A percentile compares a stretch with the other conserved stretches of the same genome.
These are phyloP conservation scores for Lentinula raphanica DNA, from an alignment of 768 basidiomycete species.

Conservation along the genomic window DNA sequence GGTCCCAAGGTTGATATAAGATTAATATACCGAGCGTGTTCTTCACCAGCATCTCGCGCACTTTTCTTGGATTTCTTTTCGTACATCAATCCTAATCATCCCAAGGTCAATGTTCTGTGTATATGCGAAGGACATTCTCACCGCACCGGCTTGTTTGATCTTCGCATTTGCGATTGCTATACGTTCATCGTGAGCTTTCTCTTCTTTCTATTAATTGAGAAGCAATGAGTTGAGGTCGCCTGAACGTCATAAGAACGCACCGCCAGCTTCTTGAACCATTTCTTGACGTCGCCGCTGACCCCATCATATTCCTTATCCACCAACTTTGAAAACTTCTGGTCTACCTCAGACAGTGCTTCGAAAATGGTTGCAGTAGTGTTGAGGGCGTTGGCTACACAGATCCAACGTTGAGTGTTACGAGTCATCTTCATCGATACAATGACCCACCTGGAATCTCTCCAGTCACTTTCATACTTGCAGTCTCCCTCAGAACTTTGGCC, in stretches of 20 bases:
- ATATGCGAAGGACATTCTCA: neutral
- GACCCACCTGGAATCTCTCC: constrained; percentile 57
- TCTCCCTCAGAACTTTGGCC: constrained; percentile 63
- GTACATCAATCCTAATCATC: constrained; percentile 52
- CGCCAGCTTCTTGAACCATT: constrained; percentile 81
- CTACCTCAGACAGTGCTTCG: constrained; percentile 65
- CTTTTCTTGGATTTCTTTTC: constrained; percentile 82
- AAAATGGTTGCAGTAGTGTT: constrained; percentile 59
- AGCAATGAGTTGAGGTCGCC: neutral
- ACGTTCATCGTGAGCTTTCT: constrained; percentile 70
- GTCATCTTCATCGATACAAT: neutral
- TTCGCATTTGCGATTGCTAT: constrained; percentile 61
- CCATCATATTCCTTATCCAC: constrained; percentile 68
- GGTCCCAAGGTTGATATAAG: constrained; percentile 67
- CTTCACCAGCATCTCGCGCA: constrained; percentile 58
- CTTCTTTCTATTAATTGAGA: constrained; percentile 75
- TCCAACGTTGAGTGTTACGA: too few relatives aligned
- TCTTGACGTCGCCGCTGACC: constrained; percentile 66
- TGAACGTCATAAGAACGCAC: constrained; percentile 35
- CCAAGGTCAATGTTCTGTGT: constrained; percentile 4
- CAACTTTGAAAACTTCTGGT: constrained; percentile 69
- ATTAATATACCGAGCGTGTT: constrained; percentile 74
- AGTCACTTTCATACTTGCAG: constrained; percentile 54
- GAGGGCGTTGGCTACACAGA: constrained; percentile 58
- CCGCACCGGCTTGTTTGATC: constrained; percentile 71